Conservation (phyloP, 257 asterid genomes). For the Echites panduratus region DNA sequence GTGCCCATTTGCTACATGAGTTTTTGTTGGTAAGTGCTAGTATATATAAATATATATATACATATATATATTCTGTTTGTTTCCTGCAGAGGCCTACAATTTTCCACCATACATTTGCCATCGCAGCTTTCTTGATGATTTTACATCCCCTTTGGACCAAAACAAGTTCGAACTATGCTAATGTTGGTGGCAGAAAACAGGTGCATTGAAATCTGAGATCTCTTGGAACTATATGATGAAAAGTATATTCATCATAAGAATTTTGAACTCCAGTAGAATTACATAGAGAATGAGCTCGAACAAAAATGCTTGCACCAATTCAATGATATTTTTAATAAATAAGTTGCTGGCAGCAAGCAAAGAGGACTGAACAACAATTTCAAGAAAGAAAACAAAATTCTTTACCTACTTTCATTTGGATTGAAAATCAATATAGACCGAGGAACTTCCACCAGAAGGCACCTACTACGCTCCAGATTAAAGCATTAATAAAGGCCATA, state of each 20-base stretch:
- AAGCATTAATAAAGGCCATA: conserved; percentile 74
- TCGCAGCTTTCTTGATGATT: background rate
- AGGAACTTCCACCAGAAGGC: conserved; percentile 92
- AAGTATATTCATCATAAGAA: conserved; percentile 9
- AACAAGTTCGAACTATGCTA: background rate
- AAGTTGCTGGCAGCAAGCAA: conserved; percentile 4
- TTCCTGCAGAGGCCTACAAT: background rate
- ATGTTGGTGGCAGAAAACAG: background rate
- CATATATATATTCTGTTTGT: no score
- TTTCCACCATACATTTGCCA: background rate
- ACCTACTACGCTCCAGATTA: conserved; percentile 73
- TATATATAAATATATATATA: no score
- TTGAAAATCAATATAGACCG: conserved; percentile 58
- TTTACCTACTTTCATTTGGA: conserved; percentile 22
- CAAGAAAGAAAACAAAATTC: conserved; percentile 7
- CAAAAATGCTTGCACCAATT: background rate
- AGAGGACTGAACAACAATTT: conserved; percentile 10
- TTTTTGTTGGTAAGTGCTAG: no score
- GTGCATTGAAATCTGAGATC: background rate
- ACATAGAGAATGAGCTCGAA: background rate
- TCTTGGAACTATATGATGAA: background rate
- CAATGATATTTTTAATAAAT: background rate
- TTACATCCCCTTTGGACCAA: background rate
- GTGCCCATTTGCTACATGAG: no score
- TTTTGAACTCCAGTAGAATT: background rate